phyloP scores from a whole-genome alignment of 345 rosid genomes.

The Rhodomyrtus tomentosa region DNA sequence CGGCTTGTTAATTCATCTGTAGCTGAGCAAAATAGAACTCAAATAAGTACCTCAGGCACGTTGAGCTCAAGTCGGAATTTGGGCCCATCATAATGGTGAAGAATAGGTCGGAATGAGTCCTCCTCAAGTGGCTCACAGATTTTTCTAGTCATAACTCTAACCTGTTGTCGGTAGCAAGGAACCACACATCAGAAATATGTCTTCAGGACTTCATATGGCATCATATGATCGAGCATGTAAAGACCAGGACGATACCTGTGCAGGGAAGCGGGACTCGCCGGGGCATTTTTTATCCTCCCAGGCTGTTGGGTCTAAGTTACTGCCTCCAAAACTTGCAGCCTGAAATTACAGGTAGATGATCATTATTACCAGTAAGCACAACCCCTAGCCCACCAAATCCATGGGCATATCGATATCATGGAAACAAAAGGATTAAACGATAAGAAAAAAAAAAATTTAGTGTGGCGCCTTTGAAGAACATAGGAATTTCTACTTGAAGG shows the following conservation, averaged over 20 bases:
- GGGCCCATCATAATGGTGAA: slow-evolving; percentile 97
- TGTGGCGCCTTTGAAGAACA: not conserved
- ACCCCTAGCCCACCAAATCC: not conserved
- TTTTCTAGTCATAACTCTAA: slow-evolving; percentile 70
- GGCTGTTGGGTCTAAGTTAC: slow-evolving; percentile 86
- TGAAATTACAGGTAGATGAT: slow-evolving; percentile 1
- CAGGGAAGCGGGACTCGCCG: slow-evolving; percentile 96
- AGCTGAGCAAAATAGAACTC: not conserved
- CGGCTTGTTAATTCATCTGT: not conserved
- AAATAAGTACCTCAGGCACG: slow-evolving; percentile 66
- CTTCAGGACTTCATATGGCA: not conserved
- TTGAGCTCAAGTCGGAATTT: slow-evolving; percentile 92
- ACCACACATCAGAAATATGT: not conserved
- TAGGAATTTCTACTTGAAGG: not conserved
- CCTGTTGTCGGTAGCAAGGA: slow-evolving; percentile 10
- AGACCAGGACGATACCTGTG: slow-evolving; percentile 22
- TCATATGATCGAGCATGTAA: not conserved
- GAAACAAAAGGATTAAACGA: not conserved
- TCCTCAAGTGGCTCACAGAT: slow-evolving; percentile 85
- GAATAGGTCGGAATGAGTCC: slow-evolving; percentile 96
- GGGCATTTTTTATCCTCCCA: slow-evolving; percentile 93
- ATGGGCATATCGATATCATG: not conserved
- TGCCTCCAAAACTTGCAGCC: slow-evolving; percentile 98
- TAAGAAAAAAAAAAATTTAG: not conserved
- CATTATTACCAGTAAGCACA: not conserved